These are phyloP conservation scores for Exidia glandulosa DNA, from an alignment of 768 basidiomycete genomes.

Conservation along the genomic window DNA sequence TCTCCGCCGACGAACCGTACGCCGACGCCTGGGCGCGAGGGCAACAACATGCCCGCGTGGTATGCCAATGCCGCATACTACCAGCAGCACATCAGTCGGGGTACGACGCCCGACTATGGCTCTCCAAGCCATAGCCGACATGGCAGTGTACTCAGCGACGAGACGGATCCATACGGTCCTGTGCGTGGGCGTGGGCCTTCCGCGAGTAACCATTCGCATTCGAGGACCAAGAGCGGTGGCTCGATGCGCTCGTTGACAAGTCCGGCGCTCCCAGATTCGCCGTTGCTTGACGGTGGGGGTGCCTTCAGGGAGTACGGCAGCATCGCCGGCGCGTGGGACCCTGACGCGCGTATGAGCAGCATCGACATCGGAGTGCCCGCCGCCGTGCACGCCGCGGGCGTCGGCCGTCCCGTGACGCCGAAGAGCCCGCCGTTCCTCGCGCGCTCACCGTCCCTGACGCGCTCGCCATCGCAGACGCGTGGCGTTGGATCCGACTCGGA, in stretches of 20 bases:
- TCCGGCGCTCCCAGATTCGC: constrained; percentile 51
- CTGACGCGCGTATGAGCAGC: background rate
- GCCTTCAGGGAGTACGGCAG: background rate
- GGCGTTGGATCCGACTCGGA: constrained; percentile 39
- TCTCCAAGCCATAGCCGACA: background rate
- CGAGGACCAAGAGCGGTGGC: constrained; percentile 21
- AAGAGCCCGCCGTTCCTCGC: background rate
- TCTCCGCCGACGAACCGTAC: background rate
- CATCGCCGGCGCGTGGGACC: background rate
- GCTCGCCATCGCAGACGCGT: constrained; percentile 18
- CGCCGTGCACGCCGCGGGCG: background rate
- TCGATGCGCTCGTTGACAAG: constrained; percentile 41
- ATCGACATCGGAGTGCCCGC: background rate
- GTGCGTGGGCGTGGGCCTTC: background rate
- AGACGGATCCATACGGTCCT: background rate
- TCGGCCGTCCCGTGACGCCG: background rate
- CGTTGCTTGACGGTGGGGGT: constrained; percentile 19
- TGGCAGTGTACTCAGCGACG: background rate
- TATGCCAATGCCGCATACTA: background rate
- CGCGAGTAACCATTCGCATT: background rate
- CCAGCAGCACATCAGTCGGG: background rate
- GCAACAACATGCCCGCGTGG: background rate
- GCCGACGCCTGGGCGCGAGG: background rate
- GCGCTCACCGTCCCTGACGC: background rate
- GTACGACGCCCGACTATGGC: background rate